Percentiles rank a stretch among this genome's conserved stretches.
Conservation (phyloP, 306 rosid genomes). For the Betula pendula region DNA sequence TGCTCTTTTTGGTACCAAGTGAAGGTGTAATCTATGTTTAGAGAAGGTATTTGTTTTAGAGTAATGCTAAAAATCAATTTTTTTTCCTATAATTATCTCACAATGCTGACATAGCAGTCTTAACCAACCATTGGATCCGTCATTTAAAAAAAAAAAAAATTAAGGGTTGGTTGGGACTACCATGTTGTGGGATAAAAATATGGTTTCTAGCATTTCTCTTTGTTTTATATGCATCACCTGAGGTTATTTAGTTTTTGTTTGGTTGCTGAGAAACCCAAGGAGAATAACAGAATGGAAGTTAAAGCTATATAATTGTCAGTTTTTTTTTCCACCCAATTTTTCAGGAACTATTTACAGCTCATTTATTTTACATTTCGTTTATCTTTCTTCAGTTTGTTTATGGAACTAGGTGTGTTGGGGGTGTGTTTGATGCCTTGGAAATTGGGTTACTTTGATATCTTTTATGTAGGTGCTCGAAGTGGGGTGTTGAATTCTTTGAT, state of each 20-base stretch:
- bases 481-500: not conserved
- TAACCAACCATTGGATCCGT: no score
- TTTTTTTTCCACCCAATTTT: not conserved
- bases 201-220: not conserved
- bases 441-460: not conserved
- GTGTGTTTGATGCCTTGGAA: not conserved
- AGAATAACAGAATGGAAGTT: not conserved
- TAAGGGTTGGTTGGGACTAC: no score
- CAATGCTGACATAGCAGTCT: no score
- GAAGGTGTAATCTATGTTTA: not conserved
- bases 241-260: not conserved
- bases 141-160: no score
- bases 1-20: not conserved
- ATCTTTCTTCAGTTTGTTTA: not conserved
- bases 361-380: not conserved
- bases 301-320: not conserved
- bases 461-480: not conserved
- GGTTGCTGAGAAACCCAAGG: not conserved
- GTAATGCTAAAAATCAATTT: no score
- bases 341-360: not conserved
- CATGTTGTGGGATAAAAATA: no score
- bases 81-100: no score
- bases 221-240: not conserved
- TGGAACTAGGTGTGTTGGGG: not conserved
- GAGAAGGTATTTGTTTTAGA: no score